Conservation (phyloP, 2,329 filamentous ascomycete genomes). For the Helotiales sp. region DNA sequence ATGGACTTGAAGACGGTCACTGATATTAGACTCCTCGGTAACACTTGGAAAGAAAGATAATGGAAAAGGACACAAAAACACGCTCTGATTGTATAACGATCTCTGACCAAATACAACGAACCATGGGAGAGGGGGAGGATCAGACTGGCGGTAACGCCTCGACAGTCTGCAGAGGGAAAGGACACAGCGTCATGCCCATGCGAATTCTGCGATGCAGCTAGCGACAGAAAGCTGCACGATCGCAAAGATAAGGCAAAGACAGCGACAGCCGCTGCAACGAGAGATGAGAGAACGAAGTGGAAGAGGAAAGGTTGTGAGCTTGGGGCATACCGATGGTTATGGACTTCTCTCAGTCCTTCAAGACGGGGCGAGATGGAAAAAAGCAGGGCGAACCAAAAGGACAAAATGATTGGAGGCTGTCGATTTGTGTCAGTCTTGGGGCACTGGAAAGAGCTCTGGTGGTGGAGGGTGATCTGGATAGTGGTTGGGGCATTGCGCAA, state of each 20-base stretch:
- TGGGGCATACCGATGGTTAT: slow-evolving; percentile 19
- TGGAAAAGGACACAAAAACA: slow-evolving; percentile 25
- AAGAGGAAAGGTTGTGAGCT: slow-evolving; percentile 6
- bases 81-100: slow-evolving; percentile 27
- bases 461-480: too few species aligned
- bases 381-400: background rate
- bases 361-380: slow-evolving; percentile 1
- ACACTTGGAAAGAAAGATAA: slow-evolving; percentile 25
- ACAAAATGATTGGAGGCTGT: background rate
- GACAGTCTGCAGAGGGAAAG: slow-evolving; percentile 21
- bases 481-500: too few species aligned
- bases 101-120: slow-evolving; percentile 28
- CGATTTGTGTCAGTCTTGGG: background rate
- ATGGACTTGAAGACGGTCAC: slow-evolving; percentile 6
- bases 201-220: slow-evolving; percentile 15
- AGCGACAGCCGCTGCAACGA: slow-evolving; percentile 16
- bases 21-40: slow-evolving; percentile 10
- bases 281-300: slow-evolving; percentile 12
- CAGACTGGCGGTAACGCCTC: slow-evolving; percentile 19
- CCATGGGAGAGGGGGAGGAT: slow-evolving; percentile 22
- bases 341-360: slow-evolving; percentile 7
- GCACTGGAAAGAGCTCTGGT: background rate
- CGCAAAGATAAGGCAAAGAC: slow-evolving; percentile 25
- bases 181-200: slow-evolving; percentile 23
- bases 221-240: slow-evolving; percentile 24